Percentiles rank a stretch among this genome's conserved stretches.
Evolutionary conservation across 202 grass and related monocot species (phyloP).

Genomic region (Schoenoplectus tabernaemontani): DNA sequence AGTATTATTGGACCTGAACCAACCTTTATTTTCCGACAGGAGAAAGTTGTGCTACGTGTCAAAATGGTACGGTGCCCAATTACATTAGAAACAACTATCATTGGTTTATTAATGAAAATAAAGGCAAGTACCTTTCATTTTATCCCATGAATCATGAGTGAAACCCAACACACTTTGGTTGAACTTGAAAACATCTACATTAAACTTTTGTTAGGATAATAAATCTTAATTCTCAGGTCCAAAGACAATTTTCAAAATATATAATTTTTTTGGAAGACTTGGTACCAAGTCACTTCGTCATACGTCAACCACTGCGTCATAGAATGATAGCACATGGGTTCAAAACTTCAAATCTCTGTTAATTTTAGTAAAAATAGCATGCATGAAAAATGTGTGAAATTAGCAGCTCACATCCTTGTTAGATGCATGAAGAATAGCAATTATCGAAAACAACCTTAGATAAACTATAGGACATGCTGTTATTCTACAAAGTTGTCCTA

Average conservation of each 20-base stretch:
- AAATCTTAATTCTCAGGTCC: neutral
- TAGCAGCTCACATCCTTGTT: neutral
- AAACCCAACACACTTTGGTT: conserved; percentile 14
- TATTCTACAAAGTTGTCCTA: neutral
- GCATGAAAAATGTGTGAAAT: neutral
- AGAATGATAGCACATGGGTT: neutral
- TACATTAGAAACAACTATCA: neutral
- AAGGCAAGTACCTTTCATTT: neutral
- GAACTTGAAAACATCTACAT: neutral
- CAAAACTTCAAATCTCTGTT: neutral
- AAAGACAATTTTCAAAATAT: neutral
- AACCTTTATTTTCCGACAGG: neutral
- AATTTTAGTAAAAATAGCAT: neutral
- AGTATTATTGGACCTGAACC: neutral
- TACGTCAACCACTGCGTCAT: neutral
- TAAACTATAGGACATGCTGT: neutral
- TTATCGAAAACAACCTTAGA: neutral
- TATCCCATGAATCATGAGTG: neutral
- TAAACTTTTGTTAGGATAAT: neutral
- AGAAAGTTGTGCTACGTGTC: neutral
- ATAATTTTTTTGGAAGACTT: neutral
- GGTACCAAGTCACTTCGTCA: neutral
- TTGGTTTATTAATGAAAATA: neutral
- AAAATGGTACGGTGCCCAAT: conserved; percentile 1
- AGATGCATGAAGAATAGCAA: neutral